Evolutionary conservation across 345 rosid genomes (phyloP).

Genomic region (Dimocarpus longan): DNA sequence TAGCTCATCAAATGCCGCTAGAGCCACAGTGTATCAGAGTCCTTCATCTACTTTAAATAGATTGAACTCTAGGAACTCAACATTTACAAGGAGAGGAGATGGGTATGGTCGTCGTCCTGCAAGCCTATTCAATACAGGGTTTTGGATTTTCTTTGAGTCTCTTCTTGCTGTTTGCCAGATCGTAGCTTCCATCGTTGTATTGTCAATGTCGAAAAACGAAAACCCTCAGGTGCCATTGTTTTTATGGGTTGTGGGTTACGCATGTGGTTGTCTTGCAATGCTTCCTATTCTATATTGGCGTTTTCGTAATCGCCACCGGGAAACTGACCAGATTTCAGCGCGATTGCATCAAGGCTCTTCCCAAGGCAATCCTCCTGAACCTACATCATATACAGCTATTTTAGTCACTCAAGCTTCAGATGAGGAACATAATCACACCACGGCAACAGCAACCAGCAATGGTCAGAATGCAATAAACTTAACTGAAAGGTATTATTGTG

Average conservation of each 20-base stretch:
- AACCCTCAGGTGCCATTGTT: conserved; percentile 78
- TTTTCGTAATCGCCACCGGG: conserved; percentile 50
- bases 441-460: conserved; percentile 33
- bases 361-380: conserved; percentile 41
- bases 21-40: conserved; percentile 28
- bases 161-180: conserved; percentile 71
- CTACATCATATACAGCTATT: conserved; percentile 63
- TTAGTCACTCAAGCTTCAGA: conserved; percentile 58
- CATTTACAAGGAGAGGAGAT: conserved; percentile 53
- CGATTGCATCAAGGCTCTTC: conserved; percentile 45
- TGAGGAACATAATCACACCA: conserved; percentile 44
- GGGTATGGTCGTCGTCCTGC: conserved; percentile 51
- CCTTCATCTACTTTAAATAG: conserved; percentile 42
- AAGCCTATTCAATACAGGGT: conserved; percentile 81
- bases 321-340: conserved; percentile 42
- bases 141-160: conserved; percentile 84
- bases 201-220: conserved; percentile 66
- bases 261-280: conserved; percentile 76
- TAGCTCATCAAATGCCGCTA: conserved; percentile 32
- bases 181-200: conserved; percentile 73
- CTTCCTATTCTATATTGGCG: conserved; percentile 89
- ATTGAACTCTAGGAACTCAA: conserved; percentile 38
- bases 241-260: conserved; percentile 84
- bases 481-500: conserved; percentile 47
- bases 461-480: conserved; percentile 39